phyloP scores from a whole-genome alignment of 805 yeast genomes.

The Cyberlindnera galapagoensis region DNA sequence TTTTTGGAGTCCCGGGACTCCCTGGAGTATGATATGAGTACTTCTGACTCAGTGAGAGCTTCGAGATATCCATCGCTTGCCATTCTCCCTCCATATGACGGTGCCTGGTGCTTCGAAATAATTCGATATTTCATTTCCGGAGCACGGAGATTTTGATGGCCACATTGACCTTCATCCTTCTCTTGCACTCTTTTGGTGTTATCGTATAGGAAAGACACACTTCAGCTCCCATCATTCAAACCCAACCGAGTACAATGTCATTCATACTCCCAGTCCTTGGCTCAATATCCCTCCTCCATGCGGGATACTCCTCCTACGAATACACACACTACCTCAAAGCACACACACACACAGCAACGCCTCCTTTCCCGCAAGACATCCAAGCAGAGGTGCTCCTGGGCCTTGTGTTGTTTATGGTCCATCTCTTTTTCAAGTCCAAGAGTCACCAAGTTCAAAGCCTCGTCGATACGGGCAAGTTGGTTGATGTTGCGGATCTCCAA shows the following conservation, averaged over 20 bases:
- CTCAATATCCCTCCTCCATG: constrained; percentile 31
- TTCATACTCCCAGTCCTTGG: constrained; percentile 7
- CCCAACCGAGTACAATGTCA: constrained; percentile 3
- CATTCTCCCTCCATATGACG: background rate
- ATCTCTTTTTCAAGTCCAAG: constrained; percentile 15
- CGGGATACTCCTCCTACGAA: constrained; percentile 50
- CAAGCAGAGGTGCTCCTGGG: constrained; percentile 45
- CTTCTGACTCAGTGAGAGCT: too few relatives aligned
- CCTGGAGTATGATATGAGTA: too few relatives aligned
- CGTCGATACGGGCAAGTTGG: constrained; percentile 24
- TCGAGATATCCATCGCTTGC: too few relatives aligned
- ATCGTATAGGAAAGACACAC: too few relatives aligned
- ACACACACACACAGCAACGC: constrained; percentile 9
- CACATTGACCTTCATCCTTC: too few relatives aligned
- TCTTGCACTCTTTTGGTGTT: too few relatives aligned
- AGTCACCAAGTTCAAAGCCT: constrained; percentile 20
- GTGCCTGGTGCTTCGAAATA: background rate
- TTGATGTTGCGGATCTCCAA: constrained; percentile 30
- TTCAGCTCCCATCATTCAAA: background rate
- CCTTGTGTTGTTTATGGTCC: constrained; percentile 31
- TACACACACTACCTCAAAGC: constrained; percentile 33
- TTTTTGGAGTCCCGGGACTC: too few relatives aligned
- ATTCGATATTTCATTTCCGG: too few relatives aligned
- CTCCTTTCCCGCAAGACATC: constrained; percentile 39
- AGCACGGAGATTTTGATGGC: background rate